These are phyloP conservation scores for Scytalidium sp. DNA, from an alignment of 2,329 filamentous ascomycete species.

Conservation along the genomic window DNA sequence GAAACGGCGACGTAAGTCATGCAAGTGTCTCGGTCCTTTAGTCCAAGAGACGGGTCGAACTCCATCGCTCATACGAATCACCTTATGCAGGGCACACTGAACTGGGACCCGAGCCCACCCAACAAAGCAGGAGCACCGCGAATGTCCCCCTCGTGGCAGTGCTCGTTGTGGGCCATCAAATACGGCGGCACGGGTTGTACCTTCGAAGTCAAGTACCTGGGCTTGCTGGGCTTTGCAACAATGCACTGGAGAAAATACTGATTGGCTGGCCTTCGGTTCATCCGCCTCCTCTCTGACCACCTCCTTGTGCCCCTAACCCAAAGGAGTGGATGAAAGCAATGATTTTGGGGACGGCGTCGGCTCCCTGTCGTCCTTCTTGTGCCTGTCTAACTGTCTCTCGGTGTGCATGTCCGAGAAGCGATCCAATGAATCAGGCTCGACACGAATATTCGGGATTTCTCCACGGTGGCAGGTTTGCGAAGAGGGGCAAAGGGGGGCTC, in stretches of 20 bases:
- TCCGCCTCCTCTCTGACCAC: background rate
- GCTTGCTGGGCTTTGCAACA: too few relatives aligned
- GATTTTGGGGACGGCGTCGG: background rate
- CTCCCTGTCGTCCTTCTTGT: too few relatives aligned
- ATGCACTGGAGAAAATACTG: too few relatives aligned
- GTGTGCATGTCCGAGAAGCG: background rate
- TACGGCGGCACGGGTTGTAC: background rate
- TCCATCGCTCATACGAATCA: background rate
- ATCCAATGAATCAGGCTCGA: background rate
- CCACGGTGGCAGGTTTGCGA: background rate
- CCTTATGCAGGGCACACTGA: background rate
- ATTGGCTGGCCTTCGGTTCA: background rate
- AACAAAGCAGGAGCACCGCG: background rate
- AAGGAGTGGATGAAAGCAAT: background rate
- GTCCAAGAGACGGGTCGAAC: background rate
- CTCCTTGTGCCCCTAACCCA: background rate
- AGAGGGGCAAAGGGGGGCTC: constrained; percentile 4
- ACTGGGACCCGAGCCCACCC: background rate
- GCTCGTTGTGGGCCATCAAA: background rate
- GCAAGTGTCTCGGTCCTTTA: background rate
- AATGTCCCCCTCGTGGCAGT: background rate
- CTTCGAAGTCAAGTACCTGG: too few relatives aligned
- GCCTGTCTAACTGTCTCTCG: background rate
- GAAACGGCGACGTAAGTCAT: background rate
- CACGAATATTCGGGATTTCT: background rate